phyloP scores from a whole-genome alignment of 2,329 filamentous ascomycete genomes.

The Orbilia ellipsospora region DNA sequence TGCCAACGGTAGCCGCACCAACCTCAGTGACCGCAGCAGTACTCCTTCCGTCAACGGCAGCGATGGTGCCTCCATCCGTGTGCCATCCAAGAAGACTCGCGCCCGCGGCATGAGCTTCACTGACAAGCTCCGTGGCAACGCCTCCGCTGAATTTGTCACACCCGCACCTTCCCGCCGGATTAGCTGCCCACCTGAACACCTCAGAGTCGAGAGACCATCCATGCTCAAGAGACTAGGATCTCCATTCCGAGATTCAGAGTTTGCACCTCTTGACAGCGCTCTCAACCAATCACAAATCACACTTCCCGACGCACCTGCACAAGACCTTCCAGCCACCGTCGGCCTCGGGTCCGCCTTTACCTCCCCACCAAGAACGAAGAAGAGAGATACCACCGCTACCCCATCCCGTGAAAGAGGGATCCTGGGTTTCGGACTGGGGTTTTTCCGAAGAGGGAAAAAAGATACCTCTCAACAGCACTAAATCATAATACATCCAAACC shows the following conservation, averaged over 20 bases:
- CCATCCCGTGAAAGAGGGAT: slow-evolving; percentile 52
- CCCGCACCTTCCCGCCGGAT: slow-evolving; percentile 31
- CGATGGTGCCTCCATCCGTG: slow-evolving; percentile 45
- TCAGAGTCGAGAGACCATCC: slow-evolving; percentile 42
- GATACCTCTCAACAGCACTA: slow-evolving; percentile 51
- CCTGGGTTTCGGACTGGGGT: slow-evolving; percentile 51
- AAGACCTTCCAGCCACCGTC: slow-evolving; percentile 33
- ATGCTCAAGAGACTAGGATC: slow-evolving; percentile 52
- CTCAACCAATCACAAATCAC: slow-evolving; percentile 49
- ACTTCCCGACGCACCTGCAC: slow-evolving; percentile 27
- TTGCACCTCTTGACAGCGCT: slow-evolving; percentile 42
- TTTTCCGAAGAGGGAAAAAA: slow-evolving; percentile 54
- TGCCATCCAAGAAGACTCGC: slow-evolving; percentile 49
- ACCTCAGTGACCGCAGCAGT: slow-evolving; percentile 46
- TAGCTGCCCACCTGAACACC: slow-evolving; percentile 35
- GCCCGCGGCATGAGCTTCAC: slow-evolving; percentile 53
- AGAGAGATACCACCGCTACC: slow-evolving; percentile 38
- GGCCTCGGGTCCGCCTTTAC: slow-evolving; percentile 53
- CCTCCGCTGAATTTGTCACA: slow-evolving; percentile 23
- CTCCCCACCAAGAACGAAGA: slow-evolving; percentile 48
- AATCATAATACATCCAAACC: slow-evolving; percentile 6
- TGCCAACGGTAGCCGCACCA: slow-evolving; percentile 46
- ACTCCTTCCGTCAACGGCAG: slow-evolving; percentile 43
- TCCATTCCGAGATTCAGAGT: slow-evolving; percentile 52
- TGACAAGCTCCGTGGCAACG: slow-evolving; percentile 48